These are phyloP conservation scores for Epichloe scottii DNA, from an alignment of 2,329 filamentous ascomycete genomes.

Conservation along the genomic window DNA sequence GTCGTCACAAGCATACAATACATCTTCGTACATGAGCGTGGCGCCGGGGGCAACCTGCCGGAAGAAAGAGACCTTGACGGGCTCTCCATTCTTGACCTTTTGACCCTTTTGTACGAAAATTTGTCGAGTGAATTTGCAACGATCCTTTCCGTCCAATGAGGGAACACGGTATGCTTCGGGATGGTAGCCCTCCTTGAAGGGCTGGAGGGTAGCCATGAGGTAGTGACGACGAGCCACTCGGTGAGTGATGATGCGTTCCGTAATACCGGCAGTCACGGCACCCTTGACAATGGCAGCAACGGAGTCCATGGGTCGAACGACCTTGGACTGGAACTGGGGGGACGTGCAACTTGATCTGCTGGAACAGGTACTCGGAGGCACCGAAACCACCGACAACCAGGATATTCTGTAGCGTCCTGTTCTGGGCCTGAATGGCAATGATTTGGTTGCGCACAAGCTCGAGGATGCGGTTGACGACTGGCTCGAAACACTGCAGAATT, in stretches of 20 bases:
- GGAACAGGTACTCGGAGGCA: slow-evolving; percentile 96
- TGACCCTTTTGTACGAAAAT: slow-evolving; percentile 99
- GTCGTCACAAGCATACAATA: slow-evolving; percentile 93
- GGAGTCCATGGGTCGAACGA: slow-evolving; percentile 96
- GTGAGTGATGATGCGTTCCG: slow-evolving; percentile 89
- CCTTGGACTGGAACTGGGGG: slow-evolving; percentile 98
- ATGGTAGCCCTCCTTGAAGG: slow-evolving; percentile 97
- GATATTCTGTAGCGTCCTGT: slow-evolving; percentile 86
- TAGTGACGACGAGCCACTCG: slow-evolving; percentile 96
- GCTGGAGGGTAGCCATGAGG: slow-evolving; percentile 96
- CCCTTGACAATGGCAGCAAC: slow-evolving; percentile 98
- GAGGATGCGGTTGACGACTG: slow-evolving; percentile 91
- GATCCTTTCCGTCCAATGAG: slow-evolving; percentile 89
- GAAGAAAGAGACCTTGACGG: slow-evolving; percentile 98
- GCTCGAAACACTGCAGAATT: slow-evolving; percentile 97
- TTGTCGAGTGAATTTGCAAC: slow-evolving; percentile 96
- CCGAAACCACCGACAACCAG: slow-evolving; percentile 96
- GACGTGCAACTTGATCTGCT: slow-evolving; percentile 97
- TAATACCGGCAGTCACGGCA: slow-evolving; percentile 94
- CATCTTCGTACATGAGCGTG: slow-evolving; percentile 98
- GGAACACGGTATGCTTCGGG: slow-evolving; percentile 97
- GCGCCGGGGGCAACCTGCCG: slow-evolving; percentile 92
- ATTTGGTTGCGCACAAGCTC: slow-evolving; percentile 97
- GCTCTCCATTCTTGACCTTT: slow-evolving; percentile 97
- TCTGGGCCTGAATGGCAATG: slow-evolving; percentile 96